Evolutionary conservation across 768 basidiomycete genomes (phyloP).

Genomic region (Suillus tomentosus): DNA sequence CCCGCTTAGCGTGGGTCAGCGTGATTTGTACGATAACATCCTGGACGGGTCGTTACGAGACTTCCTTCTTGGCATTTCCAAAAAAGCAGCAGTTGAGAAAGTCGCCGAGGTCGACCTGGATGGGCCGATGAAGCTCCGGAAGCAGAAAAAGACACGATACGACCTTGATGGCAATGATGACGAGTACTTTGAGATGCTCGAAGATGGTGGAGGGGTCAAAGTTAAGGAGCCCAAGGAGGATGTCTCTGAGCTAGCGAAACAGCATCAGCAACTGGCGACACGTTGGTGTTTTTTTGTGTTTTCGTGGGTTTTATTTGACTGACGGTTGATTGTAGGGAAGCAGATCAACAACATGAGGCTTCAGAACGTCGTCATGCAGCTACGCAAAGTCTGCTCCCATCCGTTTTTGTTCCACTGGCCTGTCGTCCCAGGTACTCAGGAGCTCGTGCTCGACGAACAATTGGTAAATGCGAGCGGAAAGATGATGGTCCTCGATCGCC

Average conservation of each 20-base stretch:
- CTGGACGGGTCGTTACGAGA: slow-evolving; percentile 69
- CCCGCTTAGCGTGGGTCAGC: slow-evolving; percentile 79
- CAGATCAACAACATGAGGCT: slow-evolving; percentile 91
- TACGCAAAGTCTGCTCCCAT: slow-evolving; percentile 95
- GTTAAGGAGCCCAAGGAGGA: slow-evolving; percentile 43
- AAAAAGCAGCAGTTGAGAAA: slow-evolving; percentile 24
- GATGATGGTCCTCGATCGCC: slow-evolving; percentile 93
- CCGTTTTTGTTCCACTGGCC: slow-evolving; percentile 92
- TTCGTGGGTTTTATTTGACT: slow-evolving; percentile 2
- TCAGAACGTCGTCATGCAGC: slow-evolving; percentile 95
- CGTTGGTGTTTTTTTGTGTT: slow-evolving; percentile 44
- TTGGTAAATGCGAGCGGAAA: slow-evolving; percentile 89
- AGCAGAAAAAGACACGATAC: slow-evolving; percentile 43
- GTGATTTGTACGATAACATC: slow-evolving; percentile 82
- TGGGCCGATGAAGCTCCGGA: slow-evolving; percentile 36
- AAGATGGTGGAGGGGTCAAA: slow-evolving; percentile 46
- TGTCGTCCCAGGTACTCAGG: slow-evolving; percentile 56
- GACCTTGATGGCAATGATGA: slow-evolving; percentile 59
- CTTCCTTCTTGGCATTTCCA: slow-evolving; percentile 50
- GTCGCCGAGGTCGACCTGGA: slow-evolving; percentile 31
- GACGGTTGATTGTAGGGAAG: slow-evolving; percentile 50
- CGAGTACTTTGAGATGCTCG: slow-evolving; percentile 64
- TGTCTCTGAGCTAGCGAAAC: slow-evolving; percentile 53
- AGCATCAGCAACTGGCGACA: slow-evolving; percentile 58
- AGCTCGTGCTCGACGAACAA: slow-evolving; percentile 50